Percentiles rank a stretch among this genome's conserved stretches.
phyloP scores from a whole-genome alignment of 192 early-diverging fungal genomes.

The Glomus cerebriforme region DNA sequence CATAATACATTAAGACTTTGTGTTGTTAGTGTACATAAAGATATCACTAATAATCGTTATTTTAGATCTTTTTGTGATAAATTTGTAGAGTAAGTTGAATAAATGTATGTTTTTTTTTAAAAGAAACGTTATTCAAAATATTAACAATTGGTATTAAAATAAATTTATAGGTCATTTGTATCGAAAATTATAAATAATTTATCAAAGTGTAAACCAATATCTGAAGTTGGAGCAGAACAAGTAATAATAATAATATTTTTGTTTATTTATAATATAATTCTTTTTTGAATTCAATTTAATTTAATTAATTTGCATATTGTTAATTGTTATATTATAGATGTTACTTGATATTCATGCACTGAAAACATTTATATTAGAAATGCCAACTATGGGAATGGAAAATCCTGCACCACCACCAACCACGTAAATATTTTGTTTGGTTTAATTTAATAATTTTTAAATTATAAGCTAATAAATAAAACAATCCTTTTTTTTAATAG shows the following conservation, averaged over 20 bases:
- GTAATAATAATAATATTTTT: constrained; percentile 33
- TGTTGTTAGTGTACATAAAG: constrained; percentile 59
- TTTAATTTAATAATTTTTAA: background rate
- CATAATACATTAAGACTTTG: constrained; percentile 58
- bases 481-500: constrained; percentile 37
- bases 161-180: constrained; percentile 63
- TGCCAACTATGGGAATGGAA: constrained; percentile 68
- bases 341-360: constrained; percentile 92
- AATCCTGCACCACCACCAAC: constrained; percentile 54
- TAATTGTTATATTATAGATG: constrained; percentile 48
- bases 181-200: constrained; percentile 71
- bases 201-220: constrained; percentile 76
- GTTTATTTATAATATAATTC: background rate
- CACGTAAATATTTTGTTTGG: constrained; percentile 48
- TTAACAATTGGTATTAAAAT: background rate
- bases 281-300: background rate
- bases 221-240: constrained; percentile 96
- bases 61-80: constrained; percentile 91
- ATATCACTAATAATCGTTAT: constrained; percentile 73
- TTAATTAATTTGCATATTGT: no score
- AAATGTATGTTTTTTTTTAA: constrained; percentile 7
- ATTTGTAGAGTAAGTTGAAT: constrained; percentile 76
- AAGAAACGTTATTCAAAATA: background rate
- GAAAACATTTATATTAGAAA: constrained; percentile 77
- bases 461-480: no score